A percentile compares a stretch with the other conserved stretches of the same genome.
These are phyloP conservation scores for Centaurea solstitialis DNA, from an alignment of 129 eudicot genomes.

Conservation along the genomic window DNA sequence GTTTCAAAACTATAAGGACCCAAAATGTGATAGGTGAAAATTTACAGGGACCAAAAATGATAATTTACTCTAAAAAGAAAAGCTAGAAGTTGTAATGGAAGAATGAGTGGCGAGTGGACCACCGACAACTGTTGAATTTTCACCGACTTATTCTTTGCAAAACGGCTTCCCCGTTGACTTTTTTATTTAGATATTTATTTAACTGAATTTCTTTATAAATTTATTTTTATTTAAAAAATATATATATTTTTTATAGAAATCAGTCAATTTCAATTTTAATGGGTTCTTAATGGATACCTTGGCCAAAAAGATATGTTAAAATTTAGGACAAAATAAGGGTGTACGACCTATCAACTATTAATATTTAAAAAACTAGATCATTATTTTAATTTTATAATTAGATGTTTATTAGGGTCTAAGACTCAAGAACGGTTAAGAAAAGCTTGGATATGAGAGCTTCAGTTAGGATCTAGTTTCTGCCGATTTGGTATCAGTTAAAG, in stretches of 20 bases:
- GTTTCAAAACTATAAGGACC: no score
- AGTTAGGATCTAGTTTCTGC: no score
- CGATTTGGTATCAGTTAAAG: background rate
- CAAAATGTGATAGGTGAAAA: background rate
- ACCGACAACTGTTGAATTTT: conserved; percentile 14
- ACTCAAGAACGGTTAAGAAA: background rate
- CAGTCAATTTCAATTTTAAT: background rate
- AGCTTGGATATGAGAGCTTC: background rate
- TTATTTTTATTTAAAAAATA: no score
- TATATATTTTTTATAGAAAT: no score
- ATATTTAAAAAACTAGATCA: background rate
- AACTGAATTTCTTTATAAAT: no score
- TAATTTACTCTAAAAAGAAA: background rate
- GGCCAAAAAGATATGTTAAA: background rate
- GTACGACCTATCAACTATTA: background rate
- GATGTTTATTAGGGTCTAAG: background rate
- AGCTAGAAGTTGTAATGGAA: background rate
- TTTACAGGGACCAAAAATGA: background rate
- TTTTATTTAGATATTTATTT: background rate
- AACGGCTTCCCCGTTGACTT: conserved; percentile 24
- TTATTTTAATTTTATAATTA: background rate
- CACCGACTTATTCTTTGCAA: conserved; percentile 31
- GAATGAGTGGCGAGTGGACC: conserved; percentile 32
- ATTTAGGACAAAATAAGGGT: background rate
- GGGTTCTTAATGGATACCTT: background rate